Evolutionary conservation across 768 basidiomycete species (phyloP).

Genomic region (Psilocybe tampanensis): DNA sequence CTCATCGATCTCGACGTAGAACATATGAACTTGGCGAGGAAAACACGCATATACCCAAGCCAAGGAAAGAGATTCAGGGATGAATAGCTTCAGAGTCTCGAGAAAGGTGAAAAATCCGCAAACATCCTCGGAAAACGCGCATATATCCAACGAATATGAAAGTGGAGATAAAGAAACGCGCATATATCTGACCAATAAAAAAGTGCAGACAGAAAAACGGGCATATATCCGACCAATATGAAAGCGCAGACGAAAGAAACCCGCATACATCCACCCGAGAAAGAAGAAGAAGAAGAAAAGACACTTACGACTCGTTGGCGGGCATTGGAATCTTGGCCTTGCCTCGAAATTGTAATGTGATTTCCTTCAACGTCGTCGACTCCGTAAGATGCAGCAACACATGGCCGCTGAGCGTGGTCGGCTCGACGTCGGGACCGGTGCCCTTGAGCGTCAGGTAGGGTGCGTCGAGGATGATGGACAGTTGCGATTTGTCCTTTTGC

Average conservation of each 20-base stretch:
- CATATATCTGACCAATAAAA: too few species aligned
- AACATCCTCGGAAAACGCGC: neutral
- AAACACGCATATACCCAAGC: neutral
- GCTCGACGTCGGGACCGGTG: constrained; percentile 81
- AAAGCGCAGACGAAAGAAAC: too few species aligned
- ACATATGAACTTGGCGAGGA: neutral
- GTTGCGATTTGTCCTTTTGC: constrained; percentile 43
- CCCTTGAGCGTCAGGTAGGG: constrained; percentile 76
- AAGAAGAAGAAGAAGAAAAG: constrained; percentile 10
- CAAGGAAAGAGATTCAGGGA: neutral
- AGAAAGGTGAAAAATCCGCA: neutral
- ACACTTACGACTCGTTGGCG: constrained; percentile 58
- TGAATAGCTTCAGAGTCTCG: neutral
- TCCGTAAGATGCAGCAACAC: constrained; percentile 81
- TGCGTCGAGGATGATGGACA: constrained; percentile 79
- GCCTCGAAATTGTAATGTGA: constrained; percentile 82
- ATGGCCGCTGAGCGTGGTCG: constrained; percentile 78
- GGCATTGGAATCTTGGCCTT: constrained; percentile 73
- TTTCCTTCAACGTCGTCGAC: constrained; percentile 81
- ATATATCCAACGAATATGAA: neutral
- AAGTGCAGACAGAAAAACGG: neutral
- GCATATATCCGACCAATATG: neutral
- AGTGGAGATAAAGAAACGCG: too few species aligned
- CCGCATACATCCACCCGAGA: neutral
- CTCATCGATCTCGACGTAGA: neutral